Evolutionary conservation across 2,329 filamentous ascomycete genomes (phyloP).

Genomic region (Beauveria caledonica): DNA sequence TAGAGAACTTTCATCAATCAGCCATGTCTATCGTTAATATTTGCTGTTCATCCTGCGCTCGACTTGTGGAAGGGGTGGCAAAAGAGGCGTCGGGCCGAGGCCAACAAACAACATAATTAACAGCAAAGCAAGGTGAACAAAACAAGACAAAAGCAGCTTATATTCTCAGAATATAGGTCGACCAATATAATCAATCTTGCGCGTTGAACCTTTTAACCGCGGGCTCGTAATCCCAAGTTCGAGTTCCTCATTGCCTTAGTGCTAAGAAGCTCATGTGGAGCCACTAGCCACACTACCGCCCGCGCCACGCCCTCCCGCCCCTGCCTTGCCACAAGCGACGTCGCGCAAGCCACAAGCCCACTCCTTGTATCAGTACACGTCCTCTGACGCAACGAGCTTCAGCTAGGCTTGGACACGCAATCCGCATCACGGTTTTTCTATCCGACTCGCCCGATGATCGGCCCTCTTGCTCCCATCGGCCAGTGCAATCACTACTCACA

Average conservation of each 20-base stretch:
- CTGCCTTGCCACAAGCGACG: neutral
- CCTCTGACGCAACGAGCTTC: conserved; percentile 13
- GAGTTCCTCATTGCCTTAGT: no score
- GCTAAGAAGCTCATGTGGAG: conserved; percentile 2
- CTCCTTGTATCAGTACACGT: neutral
- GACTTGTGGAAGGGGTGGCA: no score
- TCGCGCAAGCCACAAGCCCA: conserved; percentile 5
- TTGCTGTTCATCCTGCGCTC: no score
- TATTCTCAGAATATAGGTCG: no score
- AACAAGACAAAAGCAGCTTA: no score
- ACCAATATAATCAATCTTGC: no score
- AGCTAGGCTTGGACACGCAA: conserved; percentile 11
- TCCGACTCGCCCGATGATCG: neutral
- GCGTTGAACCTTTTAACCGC: neutral
- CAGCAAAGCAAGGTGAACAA: no score
- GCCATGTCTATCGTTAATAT: no score
- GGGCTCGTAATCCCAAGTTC: neutral
- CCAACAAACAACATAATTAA: no score
- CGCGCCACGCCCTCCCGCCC: neutral
- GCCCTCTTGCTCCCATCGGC: neutral
- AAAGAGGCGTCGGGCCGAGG: no score
- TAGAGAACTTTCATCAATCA: no score
- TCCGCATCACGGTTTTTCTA: neutral
- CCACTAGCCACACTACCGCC: neutral
- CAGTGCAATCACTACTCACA: neutral